Percentiles rank a stretch among this genome's conserved stretches.
Evolutionary conservation across 768 basidiomycete genomes (phyloP).

Genomic region (Boletus speciosus): DNA sequence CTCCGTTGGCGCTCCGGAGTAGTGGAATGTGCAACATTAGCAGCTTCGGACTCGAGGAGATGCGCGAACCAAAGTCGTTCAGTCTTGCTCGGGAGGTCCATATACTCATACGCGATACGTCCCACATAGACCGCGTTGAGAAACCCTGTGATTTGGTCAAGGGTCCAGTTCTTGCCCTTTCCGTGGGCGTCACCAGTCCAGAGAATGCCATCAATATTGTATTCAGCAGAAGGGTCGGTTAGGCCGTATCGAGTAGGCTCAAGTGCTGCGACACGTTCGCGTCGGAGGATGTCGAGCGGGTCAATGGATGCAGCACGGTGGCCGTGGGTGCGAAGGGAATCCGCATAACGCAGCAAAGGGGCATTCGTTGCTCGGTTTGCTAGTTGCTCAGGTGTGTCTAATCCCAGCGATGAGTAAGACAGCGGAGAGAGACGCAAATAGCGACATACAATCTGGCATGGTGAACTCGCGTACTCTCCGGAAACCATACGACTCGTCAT

Average conservation of each 20-base stretch:
- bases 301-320: constrained; percentile 86
- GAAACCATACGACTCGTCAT: constrained; percentile 80
- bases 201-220: constrained; percentile 77
- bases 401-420: not conserved
- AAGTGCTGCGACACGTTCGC: constrained; percentile 76
- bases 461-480: constrained; percentile 58
- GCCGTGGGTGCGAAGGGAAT: constrained; percentile 80
- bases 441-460: constrained; percentile 67
- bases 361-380: constrained; percentile 70
- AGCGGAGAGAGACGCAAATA: not conserved
- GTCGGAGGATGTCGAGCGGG: constrained; percentile 81
- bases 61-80: constrained; percentile 89
- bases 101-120: constrained; percentile 87
- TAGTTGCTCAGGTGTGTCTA: constrained; percentile 66
- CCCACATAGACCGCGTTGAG: constrained; percentile 76
- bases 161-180: constrained; percentile 51
- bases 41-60: constrained; percentile 59
- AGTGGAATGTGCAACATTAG: constrained; percentile 28
- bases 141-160: constrained; percentile 67
- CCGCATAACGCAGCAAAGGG: constrained; percentile 80
- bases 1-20: constrained; percentile 45
- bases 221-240: constrained; percentile 45
- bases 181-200: constrained; percentile 50
- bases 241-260: constrained; percentile 77
- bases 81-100: constrained; percentile 83